Evolutionary conservation across 495 filamentous ascomycete genomes (phyloP).

Genomic region (Rhizodiscina lignyota): DNA sequence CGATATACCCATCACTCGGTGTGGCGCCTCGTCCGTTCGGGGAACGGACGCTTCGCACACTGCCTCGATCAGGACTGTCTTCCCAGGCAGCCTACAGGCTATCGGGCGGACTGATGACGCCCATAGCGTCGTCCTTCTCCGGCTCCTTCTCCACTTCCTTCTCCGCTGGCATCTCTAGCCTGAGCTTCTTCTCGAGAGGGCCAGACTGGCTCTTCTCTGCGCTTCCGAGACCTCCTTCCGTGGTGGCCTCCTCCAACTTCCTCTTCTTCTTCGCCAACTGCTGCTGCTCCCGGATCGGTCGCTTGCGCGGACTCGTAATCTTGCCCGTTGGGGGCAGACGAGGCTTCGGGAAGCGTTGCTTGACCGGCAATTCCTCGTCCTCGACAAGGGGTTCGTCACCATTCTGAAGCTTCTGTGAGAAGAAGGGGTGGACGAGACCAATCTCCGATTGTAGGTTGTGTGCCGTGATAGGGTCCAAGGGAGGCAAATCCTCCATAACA

Average conservation of each 20-base stretch:
- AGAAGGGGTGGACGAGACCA: conserved; percentile 75
- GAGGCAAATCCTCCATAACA: conserved; percentile 51
- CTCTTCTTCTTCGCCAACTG: conserved; percentile 56
- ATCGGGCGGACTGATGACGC: background rate
- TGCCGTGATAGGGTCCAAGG: conserved; percentile 62
- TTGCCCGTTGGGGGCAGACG: conserved; percentile 87
- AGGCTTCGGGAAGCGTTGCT: conserved; percentile 85
- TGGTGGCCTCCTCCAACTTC: conserved; percentile 20
- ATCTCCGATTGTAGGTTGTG: conserved; percentile 66
- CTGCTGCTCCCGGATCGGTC: conserved; percentile 61
- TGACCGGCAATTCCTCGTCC: conserved; percentile 85
- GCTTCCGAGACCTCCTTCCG: conserved; percentile 4
- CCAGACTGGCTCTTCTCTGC: background rate
- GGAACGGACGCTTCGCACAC: too few species aligned
- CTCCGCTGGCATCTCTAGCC: background rate
- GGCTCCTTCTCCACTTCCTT: background rate
- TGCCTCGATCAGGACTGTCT: too few species aligned
- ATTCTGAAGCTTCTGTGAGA: conserved; percentile 72
- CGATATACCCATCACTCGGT: too few species aligned
- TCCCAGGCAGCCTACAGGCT: too few species aligned
- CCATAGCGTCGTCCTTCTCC: background rate
- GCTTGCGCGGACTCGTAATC: conserved; percentile 79
- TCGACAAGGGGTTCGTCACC: conserved; percentile 71
- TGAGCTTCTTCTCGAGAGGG: background rate
- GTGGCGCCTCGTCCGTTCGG: too few species aligned